Evolutionary conservation across 257 asterid genomes (phyloP), one percentile per base, ranked within the genome.

Genomic region (Jacaranda copaia): DNA sequence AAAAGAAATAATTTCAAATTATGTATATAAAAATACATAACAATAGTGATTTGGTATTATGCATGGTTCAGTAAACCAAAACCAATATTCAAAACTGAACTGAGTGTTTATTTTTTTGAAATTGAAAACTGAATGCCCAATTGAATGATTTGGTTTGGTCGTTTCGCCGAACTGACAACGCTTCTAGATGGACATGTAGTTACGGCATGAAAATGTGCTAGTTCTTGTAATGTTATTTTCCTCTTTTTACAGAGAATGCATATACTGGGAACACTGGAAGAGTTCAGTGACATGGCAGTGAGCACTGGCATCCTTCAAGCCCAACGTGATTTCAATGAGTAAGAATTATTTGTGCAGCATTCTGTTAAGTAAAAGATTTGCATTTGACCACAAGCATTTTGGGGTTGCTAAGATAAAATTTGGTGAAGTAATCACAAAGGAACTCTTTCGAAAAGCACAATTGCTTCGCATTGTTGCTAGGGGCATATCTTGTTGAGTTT

Each of bases 251-350:
- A 94, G 99, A 92, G 98, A 82, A 86, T 92, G 95, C 83, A 83
- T 62, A 83, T 89, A 62, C 85, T 91, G 81, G 98, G 92, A 80
- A 86, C 96, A 55, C 74, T 91, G 52, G 99, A 94, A 84, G 93
- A 92, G 73, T 80, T 94, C 83, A 89, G 71, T 76, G 91, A 87
- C 76, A 80, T 87, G 88, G 92, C 87, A 75, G 79, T 83, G 62
- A 85, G 67, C 67, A 53, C 83, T 19, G 74, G 84, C 79, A 74
- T 87, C 72, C 96, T 89, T 84, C 86, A 84, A 75, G 67, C 70
- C 20, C 88, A 84, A 59, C 96, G 92, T 59, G 97, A 92, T 79
- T 94, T 92, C 83, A 94, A 87, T 35, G 98, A 88, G 99, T 95
- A 89, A 87, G 99, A 62, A 38, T 61, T 58, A 32, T 76, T 76